A percentile compares a stretch with the other conserved stretches of the same genome.
phyloP scores from a whole-genome alignment of 148 eudicot species.

The Pharnaceum exiguum region DNA sequence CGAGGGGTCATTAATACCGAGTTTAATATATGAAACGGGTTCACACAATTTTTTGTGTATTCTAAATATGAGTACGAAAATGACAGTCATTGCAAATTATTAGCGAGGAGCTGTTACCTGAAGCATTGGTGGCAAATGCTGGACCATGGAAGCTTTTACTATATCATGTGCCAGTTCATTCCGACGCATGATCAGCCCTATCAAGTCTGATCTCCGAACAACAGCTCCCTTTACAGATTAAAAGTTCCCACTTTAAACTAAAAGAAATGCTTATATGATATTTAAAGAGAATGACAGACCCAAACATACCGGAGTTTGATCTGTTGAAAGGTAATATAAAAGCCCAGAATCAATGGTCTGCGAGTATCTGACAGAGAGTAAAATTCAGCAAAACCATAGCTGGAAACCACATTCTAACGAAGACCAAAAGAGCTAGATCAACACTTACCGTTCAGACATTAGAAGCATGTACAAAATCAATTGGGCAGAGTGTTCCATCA shows the following conservation, averaged over 20 bases:
- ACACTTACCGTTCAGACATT: conserved; percentile 85
- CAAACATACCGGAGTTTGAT: conserved; percentile 71
- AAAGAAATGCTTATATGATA: not conserved
- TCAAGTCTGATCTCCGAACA: conserved; percentile 75
- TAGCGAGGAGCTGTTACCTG: no score
- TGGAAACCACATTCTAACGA: not conserved
- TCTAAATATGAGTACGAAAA: not conserved
- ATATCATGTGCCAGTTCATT: conserved; percentile 93
- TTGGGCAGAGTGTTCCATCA: conserved; percentile 93
- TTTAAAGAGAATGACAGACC: not conserved
- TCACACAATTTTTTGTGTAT: no score
- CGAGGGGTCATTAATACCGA: no score
- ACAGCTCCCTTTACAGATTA: conserved; percentile 49
- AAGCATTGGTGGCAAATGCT: conserved; percentile 92
- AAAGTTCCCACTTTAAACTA: conserved; percentile 7
- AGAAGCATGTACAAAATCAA: conserved; percentile 90
- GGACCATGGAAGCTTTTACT: conserved; percentile 59
- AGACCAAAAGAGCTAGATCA: not conserved
- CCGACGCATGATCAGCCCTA: conserved; percentile 95
- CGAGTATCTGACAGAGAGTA: conserved; percentile 45
- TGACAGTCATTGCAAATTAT: not conserved
- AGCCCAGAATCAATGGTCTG: conserved; percentile 74
- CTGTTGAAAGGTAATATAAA: conserved; percentile 85
- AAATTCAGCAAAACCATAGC: conserved; percentile 6
- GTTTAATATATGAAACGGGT: no score